A percentile compares a stretch with the other conserved stretches of the same genome.
Evolutionary conservation across 768 basidiomycete genomes (phyloP).

Genomic region (Leucosporidium creatinivorum): DNA sequence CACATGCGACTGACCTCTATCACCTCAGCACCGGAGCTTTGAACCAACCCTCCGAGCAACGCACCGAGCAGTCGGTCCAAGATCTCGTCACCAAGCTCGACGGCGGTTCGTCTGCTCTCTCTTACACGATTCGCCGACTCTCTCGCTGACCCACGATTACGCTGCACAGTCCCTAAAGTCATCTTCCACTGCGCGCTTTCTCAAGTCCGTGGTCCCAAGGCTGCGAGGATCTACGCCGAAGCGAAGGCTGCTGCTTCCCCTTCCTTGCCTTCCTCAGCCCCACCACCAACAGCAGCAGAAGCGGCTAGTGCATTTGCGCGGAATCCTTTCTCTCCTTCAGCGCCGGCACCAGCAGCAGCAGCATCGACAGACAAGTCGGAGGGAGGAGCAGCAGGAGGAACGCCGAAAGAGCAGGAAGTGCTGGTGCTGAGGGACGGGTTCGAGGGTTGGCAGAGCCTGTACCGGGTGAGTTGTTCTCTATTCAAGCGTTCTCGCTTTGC

Average conservation of each 20-base stretch:
- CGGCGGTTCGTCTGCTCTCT: not conserved
- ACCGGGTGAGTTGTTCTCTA: slow-evolving; percentile 5
- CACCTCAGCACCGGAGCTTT: slow-evolving; percentile 5
- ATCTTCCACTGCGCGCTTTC: slow-evolving; percentile 28
- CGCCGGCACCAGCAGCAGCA: not conserved
- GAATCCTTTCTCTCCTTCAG: slow-evolving; percentile 10
- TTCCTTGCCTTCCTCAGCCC: not conserved
- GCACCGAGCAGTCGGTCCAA: slow-evolving; percentile 14
- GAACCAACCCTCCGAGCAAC: slow-evolving; percentile 9
- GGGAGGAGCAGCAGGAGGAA: not conserved
- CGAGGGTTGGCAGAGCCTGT: slow-evolving; percentile 16
- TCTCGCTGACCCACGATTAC: too few species aligned
- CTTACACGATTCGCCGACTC: not conserved
- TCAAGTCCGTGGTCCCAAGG: slow-evolving; percentile 27
- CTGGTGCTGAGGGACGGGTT: slow-evolving; percentile 27
- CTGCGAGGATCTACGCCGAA: slow-evolving; percentile 30
- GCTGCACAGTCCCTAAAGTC: slow-evolving; percentile 11
- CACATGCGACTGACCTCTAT: fast-evolving
- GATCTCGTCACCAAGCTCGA: slow-evolving; percentile 19
- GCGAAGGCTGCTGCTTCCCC: not conserved
- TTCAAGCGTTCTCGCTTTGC: too few species aligned
- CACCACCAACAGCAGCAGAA: not conserved
- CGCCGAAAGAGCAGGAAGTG: slow-evolving; percentile 26
- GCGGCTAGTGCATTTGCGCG: slow-evolving; percentile 9
- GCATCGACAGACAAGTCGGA: not conserved